Base-by-base conservation (phyloP, 73 alveolate species). In the Blepharisma japonicum region DNA sequence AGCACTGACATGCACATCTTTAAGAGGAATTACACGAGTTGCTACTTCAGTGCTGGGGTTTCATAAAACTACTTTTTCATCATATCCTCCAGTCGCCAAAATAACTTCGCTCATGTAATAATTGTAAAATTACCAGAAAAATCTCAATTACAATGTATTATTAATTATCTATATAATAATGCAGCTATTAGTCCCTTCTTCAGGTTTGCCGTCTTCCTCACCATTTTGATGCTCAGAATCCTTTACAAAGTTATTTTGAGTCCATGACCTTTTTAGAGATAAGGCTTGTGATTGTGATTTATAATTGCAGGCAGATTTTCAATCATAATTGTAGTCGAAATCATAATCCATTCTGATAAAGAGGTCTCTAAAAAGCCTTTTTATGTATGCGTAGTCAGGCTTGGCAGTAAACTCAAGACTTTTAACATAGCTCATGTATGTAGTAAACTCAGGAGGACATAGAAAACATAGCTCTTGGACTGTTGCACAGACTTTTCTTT, bases 61-160 rank as follows among this genome's bases (percentile, higher is more conserved):
- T 97, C 98, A 93, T 39, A 88, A 88, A 50, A 86, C 83, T 45
- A 93, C 86, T 14, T 71, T 48, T 77, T 89, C 91, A 55, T 93
- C 98, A 79, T 93, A 93, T 0, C 98, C 98, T 25, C 92, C 94
- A 39, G 96, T 91, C 39, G 93, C 97, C 45, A 92, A 72, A 45
- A 93, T 87, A 45, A 90, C 80, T 27, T 87, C 95, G 3, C 42
- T 32, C 42, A 32, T 32, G 42, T 1, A 32, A 32, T 32, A 32
- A 32, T 32, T 32, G 42, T 32, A 32, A 32, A 32, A 32, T 32
- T 32, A 32, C 42, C 42, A 32, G 42, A 32, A 32, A 32, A 32
- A 3, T 32, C 42, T 32, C 42, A 32, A 32, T 32, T 32, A 32
- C 42, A 32, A 32, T 32, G 42, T 32, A 3, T 32, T 32, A 32